Percentiles rank a stretch among this genome's conserved stretches.
phyloP scores from a whole-genome alignment of 495 filamentous ascomycete genomes.

The Hypoxylon cercidicola region DNA sequence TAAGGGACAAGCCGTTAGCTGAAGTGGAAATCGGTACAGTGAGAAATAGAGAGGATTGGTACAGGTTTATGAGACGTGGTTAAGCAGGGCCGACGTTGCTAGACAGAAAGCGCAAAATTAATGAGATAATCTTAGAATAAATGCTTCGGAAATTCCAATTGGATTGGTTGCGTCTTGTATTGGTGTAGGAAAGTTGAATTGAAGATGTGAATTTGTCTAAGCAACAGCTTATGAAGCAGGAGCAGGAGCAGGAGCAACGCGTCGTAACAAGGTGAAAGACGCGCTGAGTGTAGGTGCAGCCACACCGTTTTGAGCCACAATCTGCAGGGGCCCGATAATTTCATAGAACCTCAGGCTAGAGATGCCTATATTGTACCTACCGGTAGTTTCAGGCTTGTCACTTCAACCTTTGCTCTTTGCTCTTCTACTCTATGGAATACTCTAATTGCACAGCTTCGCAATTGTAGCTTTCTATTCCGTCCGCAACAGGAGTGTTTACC shows the following conservation, averaged over 20 bases:
- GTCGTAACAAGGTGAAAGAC: conserved; percentile 13
- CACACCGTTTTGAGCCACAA: conserved; percentile 25
- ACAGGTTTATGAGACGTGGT: neutral
- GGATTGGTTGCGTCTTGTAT: neutral
- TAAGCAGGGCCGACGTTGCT: neutral
- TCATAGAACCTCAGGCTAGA: too few relatives aligned
- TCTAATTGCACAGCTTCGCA: neutral
- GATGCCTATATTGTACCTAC: too few relatives aligned
- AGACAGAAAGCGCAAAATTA: neutral
- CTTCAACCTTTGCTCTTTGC: neutral
- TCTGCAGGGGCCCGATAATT: neutral
- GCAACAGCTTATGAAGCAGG: neutral
- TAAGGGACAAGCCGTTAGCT: neutral
- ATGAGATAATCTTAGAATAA: conserved; percentile 10
- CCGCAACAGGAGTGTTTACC: neutral
- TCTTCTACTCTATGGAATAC: neutral
- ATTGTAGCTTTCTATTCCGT: neutral
- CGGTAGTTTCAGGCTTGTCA: neutral
- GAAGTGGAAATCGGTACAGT: neutral
- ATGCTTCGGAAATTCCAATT: neutral
- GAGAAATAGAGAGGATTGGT: neutral
- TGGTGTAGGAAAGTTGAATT: neutral
- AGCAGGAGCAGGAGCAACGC: conserved; percentile 19
- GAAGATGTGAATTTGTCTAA: neutral
- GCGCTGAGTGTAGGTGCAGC: conserved; percentile 10